Evolutionary conservation across 2,329 filamentous ascomycete genomes (phyloP), one percentile per base, ranked within the genome.

Genomic region (Apiospora aurea): DNA sequence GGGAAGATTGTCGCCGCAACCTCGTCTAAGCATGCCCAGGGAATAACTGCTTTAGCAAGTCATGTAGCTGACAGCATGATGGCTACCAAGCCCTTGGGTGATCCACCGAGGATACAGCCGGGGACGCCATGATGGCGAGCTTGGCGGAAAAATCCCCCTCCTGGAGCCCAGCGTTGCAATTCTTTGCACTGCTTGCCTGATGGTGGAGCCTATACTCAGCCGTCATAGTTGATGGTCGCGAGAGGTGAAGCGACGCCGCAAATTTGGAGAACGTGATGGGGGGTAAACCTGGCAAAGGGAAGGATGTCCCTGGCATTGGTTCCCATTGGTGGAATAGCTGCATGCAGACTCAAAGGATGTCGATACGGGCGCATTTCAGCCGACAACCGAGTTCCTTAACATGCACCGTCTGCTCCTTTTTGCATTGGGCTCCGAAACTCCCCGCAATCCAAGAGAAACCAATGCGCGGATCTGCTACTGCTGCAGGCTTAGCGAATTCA

Each of bases 281-380:
- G 24, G 49, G 46, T 71, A 71, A 66, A 66, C 70, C 73, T 69
- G 49, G 64, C 57, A 61, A 64, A 44, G 61, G 69, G 53, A 69
- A 68, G 69, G 66, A 70, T 67, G 69, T 73, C 74, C 71, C 51
- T 70, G 57, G 64, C 53, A 70, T 1, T 26, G 18, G 18, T 57
- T 76, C 64, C 77, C 70, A 81, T 80, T 81, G 79, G 79, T 80
- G 79, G 79, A 76, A 75, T 75, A 73, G 53, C 69, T 57, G 71
- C 69, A 64, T 64, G 57, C 71, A 72, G 70, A 72, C 71, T 68
- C 57, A 68, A 68, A 46, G 61, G 34, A 61, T 73, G 71, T 47
- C 71, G 66, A 34, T 51, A 49, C 64, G 57, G 57, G 34, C 34
- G 18, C 57, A 64, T n/a, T 67, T 71, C 34, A 44, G 51, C 64